A percentile compares a stretch with the other conserved stretches of the same genome.
Conservation (phyloP, 2,329 filamentous ascomycete species). For the Blastomyces silverae region DNA sequence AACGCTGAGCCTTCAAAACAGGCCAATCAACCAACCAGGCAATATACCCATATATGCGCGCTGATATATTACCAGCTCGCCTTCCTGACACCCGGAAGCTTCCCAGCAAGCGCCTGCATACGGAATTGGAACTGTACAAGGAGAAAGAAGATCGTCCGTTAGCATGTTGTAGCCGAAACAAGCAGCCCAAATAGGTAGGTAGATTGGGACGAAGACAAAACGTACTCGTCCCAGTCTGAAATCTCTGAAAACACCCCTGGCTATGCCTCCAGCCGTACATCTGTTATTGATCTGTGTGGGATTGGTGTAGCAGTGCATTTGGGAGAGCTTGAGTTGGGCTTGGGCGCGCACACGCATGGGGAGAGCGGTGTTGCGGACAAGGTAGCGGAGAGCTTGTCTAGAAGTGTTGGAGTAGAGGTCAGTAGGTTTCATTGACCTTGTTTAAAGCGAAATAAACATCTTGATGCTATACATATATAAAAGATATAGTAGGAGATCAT, state of each 20-base stretch:
- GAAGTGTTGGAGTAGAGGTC: not conserved
- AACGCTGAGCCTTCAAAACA: not conserved
- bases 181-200: not conserved
- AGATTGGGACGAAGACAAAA: constrained; percentile 21
- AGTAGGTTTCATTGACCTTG: not conserved
- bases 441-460: no score
- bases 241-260: constrained; percentile 80
- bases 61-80: constrained; percentile 75
- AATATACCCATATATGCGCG: not conserved
- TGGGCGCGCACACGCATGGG: constrained; percentile 75
- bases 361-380: constrained; percentile 86
- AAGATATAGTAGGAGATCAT: not conserved
- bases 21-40: not conserved
- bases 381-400: constrained; percentile 88
- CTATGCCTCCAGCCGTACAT: constrained; percentile 86
- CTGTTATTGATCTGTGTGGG: constrained; percentile 90
- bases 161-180: constrained; percentile 15
- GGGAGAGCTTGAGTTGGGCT: constrained; percentile 83
- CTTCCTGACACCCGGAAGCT: constrained; percentile 87
- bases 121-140: constrained; percentile 76
- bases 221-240: constrained; percentile 88
- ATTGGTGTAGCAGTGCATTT: constrained; percentile 95
- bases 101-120: constrained; percentile 75
- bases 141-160: constrained; percentile 19
- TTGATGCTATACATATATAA: not conserved